Evolutionary conservation across 192 early-diverging fungal genomes (phyloP), one percentile per base, ranked within the genome.

Genomic region (Coemansia sp.): DNA sequence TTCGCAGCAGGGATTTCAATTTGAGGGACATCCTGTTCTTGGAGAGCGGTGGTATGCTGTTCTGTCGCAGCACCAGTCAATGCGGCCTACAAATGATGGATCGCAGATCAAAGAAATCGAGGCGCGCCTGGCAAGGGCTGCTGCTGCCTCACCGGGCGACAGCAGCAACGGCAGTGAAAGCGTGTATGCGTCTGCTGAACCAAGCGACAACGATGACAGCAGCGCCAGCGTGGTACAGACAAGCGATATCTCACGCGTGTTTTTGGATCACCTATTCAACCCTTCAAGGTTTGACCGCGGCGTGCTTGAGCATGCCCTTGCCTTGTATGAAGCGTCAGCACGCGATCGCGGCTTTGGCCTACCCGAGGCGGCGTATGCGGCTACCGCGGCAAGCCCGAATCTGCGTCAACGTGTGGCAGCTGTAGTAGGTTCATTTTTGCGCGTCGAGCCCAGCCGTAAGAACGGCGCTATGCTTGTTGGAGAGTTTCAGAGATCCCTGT

Each of bases 1-100:
- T 10, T 43, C 23, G 33, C 34, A 20, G 4, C 51, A 39, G 24
- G 67, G 59, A 20, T 55, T 73, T 33, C 39, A 63, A 57, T 73
- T 69, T 58, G 66, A 71, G 40, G 79, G 74, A 11, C 70, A 82
- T 36, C 66, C 64, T 5, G 37, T 66, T 8, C 69, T 73, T 18
- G 71, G 71, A 33, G 76, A 83, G 65, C 71, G 80, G 24, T 83
- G 80, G 80, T 74, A 74, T 50, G 62, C 76, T 16, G 69, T 62
- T 31, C 51, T 83, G 40, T 55, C 68, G 26, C 68, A 45, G 62
- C 76, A 67, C n/a, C 65, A 51, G 42, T 35, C 53, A 10, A 33
- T 74, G 57, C 60, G 43, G 37, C 80, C 80, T 0, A 57, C 58
- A 7, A 65, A 60, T 59, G 69, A 69, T 16, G 80, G 67, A 6